Percentiles rank a stretch among this genome's conserved stretches.
Conservation (phyloP, 164 flowering plant genomes). For the Vitis labrusca region DNA sequence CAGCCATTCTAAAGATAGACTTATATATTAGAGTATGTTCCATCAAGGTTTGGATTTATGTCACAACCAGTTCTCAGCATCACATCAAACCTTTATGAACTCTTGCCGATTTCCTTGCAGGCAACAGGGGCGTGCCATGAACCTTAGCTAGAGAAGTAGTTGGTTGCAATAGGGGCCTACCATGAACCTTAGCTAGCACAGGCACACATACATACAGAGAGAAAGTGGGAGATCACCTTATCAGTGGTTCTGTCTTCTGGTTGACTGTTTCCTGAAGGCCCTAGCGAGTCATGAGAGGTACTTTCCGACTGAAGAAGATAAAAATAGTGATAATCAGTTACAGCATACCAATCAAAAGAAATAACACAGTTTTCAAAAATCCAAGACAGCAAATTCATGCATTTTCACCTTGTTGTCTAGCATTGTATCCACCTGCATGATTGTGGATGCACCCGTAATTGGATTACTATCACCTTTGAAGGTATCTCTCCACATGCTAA, state of each 20-base stretch:
- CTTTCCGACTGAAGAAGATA: conserved; percentile 26
- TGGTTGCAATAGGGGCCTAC: too few relatives aligned
- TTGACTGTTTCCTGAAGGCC: conserved; percentile 30
- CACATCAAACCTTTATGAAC: too few relatives aligned
- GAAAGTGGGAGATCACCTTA: conserved; percentile 31
- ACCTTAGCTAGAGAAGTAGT: too few relatives aligned
- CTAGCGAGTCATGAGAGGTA: conserved; percentile 26
- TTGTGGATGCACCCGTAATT: conserved; percentile 25
- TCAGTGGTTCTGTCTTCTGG: conserved; percentile 33
- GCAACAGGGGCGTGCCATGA: too few relatives aligned
- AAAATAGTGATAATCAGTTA: neutral
- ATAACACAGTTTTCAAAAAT: neutral
- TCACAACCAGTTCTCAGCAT: too few relatives aligned
- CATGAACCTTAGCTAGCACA: too few relatives aligned
- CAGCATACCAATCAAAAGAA: neutral
- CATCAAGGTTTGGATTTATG: too few relatives aligned
- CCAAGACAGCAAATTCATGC: conserved; percentile 4
- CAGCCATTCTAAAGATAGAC: too few relatives aligned
- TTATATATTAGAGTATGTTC: too few relatives aligned
- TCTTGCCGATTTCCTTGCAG: too few relatives aligned
- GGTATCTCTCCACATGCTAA: conserved; percentile 41
- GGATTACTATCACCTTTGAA: conserved; percentile 29
- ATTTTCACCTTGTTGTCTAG: conserved; percentile 34
- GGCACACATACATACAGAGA: too few relatives aligned
- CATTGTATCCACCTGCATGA: conserved; percentile 20